These are phyloP conservation scores for Trifolium dubium DNA, from an alignment of 306 rosid species.

Conservation along the genomic window DNA sequence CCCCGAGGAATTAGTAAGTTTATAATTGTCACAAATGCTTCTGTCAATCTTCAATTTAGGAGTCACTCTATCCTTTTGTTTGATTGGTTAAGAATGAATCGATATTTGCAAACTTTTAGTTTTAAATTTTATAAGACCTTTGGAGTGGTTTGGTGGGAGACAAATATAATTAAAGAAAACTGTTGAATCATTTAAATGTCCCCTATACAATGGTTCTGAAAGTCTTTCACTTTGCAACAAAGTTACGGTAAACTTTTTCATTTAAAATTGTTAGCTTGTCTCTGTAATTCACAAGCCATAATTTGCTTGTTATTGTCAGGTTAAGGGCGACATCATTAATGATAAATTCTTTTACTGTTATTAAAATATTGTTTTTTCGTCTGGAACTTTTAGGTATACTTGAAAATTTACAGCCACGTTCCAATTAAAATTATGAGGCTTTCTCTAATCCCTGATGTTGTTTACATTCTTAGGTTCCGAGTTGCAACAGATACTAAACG, in stretches of 20 bases:
- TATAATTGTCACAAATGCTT: conserved; percentile 19
- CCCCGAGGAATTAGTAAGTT: conserved; percentile 88
- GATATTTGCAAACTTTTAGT: conserved; percentile 19
- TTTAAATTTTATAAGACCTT: conserved; percentile 19
- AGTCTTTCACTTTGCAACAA: conserved; percentile 22
- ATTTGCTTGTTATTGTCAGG: conserved; percentile 23
- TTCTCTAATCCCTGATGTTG: conserved; percentile 35
- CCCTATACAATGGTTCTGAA: conserved; percentile 31
- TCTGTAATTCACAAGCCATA: conserved; percentile 30
- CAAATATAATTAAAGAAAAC: conserved; percentile 21
- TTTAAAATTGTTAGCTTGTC: conserved; percentile 26
- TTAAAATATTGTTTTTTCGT: neutral
- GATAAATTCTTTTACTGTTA: neutral
- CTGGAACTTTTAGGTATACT: conserved; percentile 6
- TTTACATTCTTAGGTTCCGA: conserved; percentile 57
- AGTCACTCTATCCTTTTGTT: conserved; percentile 25
- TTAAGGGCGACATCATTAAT: conserved; percentile 25
- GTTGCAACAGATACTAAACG: conserved; percentile 71
- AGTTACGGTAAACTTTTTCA: conserved; percentile 9
- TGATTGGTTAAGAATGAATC: conserved; percentile 26
- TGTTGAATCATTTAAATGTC: conserved; percentile 19
- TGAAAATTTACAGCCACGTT: conserved; percentile 20
- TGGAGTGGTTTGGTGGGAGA: conserved; percentile 24
- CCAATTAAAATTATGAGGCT: conserved; percentile 19
- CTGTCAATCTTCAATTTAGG: conserved; percentile 32